Conservation (phyloP, 2,329 filamentous ascomycete species). For the Phoma sp. region DNA sequence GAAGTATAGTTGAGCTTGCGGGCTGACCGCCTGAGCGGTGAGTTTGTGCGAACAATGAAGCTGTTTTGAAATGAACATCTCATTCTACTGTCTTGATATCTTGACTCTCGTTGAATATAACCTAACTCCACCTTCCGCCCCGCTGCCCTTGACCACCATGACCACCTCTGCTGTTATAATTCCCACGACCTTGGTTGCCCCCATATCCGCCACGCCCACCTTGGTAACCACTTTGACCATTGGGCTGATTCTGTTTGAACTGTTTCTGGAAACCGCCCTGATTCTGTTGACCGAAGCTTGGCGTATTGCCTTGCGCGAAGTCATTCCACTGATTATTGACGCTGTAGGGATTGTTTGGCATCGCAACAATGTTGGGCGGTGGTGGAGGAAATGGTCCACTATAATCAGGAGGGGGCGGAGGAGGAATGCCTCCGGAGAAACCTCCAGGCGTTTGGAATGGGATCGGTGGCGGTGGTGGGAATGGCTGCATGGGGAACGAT, state of each 20-base stretch:
- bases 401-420: slow-evolving; percentile 34
- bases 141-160: slow-evolving; percentile 26
- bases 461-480: slow-evolving; percentile 28
- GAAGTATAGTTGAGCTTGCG: no score
- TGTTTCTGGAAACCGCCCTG: slow-evolving; percentile 7
- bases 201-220: slow-evolving; percentile 28
- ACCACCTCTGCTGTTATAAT: slow-evolving; percentile 23
- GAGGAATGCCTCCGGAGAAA: slow-evolving; percentile 22
- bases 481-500: slow-evolving; percentile 23
- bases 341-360: slow-evolving; percentile 20
- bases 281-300: slow-evolving; percentile 14
- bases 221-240: slow-evolving; percentile 19
- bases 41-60: no score
- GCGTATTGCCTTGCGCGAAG: slow-evolving; percentile 15
- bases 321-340: slow-evolving; percentile 21
- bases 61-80: no score
- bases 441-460: slow-evolving; percentile 24
- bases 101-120: no score
- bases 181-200: slow-evolving; percentile 19
- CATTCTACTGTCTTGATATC: no score
- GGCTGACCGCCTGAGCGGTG: no score
- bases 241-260: slow-evolving; percentile 14
- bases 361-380: slow-evolving; percentile 24
- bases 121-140: slow-evolving; percentile 17
- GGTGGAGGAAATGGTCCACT: slow-evolving; percentile 30